Percentiles rank a stretch among this genome's conserved stretches.
phyloP scores from a whole-genome alignment of 352 stramenopile species.

The Pythium biforme region DNA sequence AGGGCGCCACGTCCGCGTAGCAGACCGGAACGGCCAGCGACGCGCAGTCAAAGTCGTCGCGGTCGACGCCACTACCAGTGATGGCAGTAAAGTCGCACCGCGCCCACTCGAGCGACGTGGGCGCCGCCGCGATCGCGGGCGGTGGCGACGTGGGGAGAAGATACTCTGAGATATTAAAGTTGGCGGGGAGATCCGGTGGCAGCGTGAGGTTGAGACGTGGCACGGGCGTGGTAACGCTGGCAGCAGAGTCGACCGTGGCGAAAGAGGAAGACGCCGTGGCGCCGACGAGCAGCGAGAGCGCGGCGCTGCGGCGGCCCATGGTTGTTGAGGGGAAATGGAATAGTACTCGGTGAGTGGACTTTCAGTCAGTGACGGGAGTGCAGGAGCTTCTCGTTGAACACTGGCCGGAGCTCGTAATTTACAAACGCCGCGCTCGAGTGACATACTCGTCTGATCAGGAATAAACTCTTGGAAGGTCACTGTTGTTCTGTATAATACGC shows the following conservation, averaged over 20 bases:
- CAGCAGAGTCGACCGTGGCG: too few relatives aligned
- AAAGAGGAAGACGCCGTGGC: not conserved
- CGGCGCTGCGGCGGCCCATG: not conserved
- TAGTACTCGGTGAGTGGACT: not conserved
- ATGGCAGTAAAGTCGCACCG: not conserved
- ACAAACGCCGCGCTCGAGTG: not conserved
- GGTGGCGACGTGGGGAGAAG: not conserved
- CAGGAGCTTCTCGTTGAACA: too few relatives aligned
- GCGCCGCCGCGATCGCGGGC: not conserved
- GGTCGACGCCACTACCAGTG: not conserved
- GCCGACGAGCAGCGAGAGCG: not conserved
- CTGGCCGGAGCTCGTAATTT: not conserved
- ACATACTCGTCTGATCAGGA: too few relatives aligned
- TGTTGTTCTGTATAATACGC: too few relatives aligned
- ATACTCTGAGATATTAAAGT: too few relatives aligned
- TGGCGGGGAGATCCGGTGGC: too few relatives aligned
- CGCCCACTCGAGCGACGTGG: not conserved
- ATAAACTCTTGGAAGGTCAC: too few relatives aligned
- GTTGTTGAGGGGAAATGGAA: not conserved
- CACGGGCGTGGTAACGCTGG: too few relatives aligned
- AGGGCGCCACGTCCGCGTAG: constrained; percentile 6
- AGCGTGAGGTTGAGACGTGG: too few relatives aligned
- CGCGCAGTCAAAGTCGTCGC: constrained; percentile 6
- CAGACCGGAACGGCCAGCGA: constrained; percentile 8
- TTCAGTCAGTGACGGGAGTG: too few relatives aligned